Evolutionary conservation across 2,329 filamentous ascomycete genomes (phyloP), one percentile per base, ranked within the genome.

Genomic region (Hirsutella rhossiliensis): DNA sequence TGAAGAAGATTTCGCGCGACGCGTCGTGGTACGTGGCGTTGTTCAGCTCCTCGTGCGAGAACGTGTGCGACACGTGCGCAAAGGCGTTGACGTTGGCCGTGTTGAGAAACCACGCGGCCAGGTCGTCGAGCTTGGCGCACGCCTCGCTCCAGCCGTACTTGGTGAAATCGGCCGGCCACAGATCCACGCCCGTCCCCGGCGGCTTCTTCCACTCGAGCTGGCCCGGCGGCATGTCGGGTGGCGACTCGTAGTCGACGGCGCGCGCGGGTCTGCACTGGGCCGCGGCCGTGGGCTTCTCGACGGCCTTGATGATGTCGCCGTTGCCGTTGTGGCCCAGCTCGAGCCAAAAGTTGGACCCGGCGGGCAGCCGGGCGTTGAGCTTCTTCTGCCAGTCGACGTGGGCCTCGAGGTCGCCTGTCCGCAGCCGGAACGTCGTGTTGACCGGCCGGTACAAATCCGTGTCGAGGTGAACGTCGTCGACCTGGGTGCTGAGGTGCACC

Each of bases 381-480:
- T 59, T 52, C 11, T 46, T 45, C 46, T 59, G 62, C 66, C 68
- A 78, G 4, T 55, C 53, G 17, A 63, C 57, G 50, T 74, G 65
- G 11, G 61, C 60, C n/a, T 62, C 56, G 49, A 78, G 50, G 53
- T 78, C 74, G 7, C 56, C 58, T 7, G 66, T 54, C 29, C 62
- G 63, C 48, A 74, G 62, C 18, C 73, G 69, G 61, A 74, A 81
- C 6, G 60, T 64, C 0, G 57, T 62, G 6, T 65, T 67, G n/a
- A 51, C 50, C 1, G 75, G 73, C 17, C 57, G 52, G 54, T 75
- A 76, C 31, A 75, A 62, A 11, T 66, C 66, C 3, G 70, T 68
- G 32, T 65, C 62, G 18, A 82, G 62, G 51, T 80, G 75, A 64
- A 82, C 75, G 50, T 82, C 78, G 51, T 82, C 78, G 29, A 81